Evolutionary conservation across 768 basidiomycete species (phyloP), one percentile per base, ranked within the genome.

Genomic region (Cubamyces sp.): DNA sequence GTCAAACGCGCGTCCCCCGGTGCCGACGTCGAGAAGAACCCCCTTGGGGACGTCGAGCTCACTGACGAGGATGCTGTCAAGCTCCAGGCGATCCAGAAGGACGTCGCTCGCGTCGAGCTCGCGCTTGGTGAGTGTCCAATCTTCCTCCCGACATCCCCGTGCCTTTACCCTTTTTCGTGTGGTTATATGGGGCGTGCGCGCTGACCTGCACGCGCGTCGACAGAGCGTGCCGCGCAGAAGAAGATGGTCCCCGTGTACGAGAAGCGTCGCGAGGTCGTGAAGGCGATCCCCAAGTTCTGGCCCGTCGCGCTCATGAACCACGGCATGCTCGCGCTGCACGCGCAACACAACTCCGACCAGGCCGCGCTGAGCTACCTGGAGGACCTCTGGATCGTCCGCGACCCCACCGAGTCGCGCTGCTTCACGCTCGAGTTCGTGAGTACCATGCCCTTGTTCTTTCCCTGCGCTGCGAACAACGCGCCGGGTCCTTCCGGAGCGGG

Each of bases 371-470:
- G 83, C 73, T 92, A 89, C 73, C 79, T 96, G 61, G 88, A 92
- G 71, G 92, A 96, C 69, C 67, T 97, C 21, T 95, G 94, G 91
- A 78, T 96, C 40, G 81, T 77, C 60, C 85, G 91, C 57, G 87
- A 96, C 71, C 69, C 81, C 43, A 74, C 75, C 45, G 94, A 97
- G 74, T 86, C 87, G 59, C 79, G 95, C 68, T 88, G 87, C 71
- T 96, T 88, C 78, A 90, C 87, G 52, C 75, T 96, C 57, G 89
- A 95, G 80, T 94, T 97, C 76, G 95, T 96, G 74, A 71, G 94
- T 85, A 54, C 23, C 46, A 14, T 26, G 16, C 26, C 28, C 21
- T 34, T 53, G 54, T 49, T 62, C 55, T 56, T 21, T 53, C 43
- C 47, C 16, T 28, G 40, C 30, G 21, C 19, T 37, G 30, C 19